Evolutionary conservation across 257 asterid species (phyloP).

Genomic region (Ilex asprella): DNA sequence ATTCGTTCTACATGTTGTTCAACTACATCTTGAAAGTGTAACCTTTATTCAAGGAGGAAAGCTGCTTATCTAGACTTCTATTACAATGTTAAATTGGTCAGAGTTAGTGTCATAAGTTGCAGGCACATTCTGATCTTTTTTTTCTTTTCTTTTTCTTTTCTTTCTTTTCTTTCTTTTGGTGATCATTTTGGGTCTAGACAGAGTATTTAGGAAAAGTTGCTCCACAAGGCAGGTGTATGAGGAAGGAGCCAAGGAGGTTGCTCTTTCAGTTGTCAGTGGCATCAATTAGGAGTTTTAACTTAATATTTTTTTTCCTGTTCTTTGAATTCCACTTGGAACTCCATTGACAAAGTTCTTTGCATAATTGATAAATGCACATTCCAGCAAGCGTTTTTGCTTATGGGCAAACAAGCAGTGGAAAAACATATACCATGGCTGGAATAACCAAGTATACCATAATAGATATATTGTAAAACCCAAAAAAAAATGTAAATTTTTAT

Average conservation of each 20-base stretch:
- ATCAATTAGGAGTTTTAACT: conserved; percentile 55
- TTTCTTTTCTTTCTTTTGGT: background rate
- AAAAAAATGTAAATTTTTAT: no score
- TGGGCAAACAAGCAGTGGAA: conserved; percentile 98
- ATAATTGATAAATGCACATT: conserved; percentile 17
- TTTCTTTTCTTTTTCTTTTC: background rate
- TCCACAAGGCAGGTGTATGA: conserved; percentile 85
- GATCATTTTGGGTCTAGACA: conserved; percentile 38
- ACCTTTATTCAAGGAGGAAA: no score
- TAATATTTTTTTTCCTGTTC: background rate
- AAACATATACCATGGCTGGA: conserved; percentile 93
- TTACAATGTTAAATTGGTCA: no score
- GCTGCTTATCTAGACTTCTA: no score
- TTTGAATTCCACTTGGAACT: conserved; percentile 3
- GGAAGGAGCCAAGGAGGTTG: conserved; percentile 82
- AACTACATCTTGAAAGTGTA: no score
- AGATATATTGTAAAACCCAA: no score
- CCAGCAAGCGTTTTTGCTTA: conserved; percentile 90
- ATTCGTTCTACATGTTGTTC: no score
- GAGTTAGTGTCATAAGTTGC: background rate
- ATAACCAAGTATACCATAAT: conserved; percentile 80
- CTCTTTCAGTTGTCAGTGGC: conserved; percentile 80
- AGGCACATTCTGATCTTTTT: background rate
- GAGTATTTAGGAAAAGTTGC: conserved; percentile 67
- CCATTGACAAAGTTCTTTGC: conserved; percentile 1